Conservation (phyloP, 768 basidiomycete species). For the Mycena galericulata region DNA sequence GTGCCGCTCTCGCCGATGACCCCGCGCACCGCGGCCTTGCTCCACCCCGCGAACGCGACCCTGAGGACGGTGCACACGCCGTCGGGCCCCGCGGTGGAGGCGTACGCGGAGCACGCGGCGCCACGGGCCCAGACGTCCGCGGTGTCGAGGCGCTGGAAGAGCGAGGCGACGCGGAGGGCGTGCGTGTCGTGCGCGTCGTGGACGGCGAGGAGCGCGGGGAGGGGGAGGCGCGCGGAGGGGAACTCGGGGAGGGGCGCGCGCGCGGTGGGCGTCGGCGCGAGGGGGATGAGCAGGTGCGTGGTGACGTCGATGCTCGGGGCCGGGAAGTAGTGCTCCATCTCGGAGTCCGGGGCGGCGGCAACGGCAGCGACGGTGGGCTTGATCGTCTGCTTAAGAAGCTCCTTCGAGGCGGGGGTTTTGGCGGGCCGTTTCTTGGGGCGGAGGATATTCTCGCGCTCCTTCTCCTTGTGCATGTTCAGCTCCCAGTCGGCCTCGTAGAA, state of each 20-base stretch:
- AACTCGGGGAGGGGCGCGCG: constrained; percentile 67
- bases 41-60: constrained; percentile 83
- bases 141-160: constrained; percentile 79
- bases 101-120: constrained; percentile 72
- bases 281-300: constrained; percentile 79
- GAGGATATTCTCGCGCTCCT: constrained; percentile 52
- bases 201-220: constrained; percentile 62
- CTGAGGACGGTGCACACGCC: constrained; percentile 76
- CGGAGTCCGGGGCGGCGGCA: constrained; percentile 36
- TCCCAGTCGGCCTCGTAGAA: constrained; percentile 83
- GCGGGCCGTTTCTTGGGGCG: constrained; percentile 40
- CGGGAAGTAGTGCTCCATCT: constrained; percentile 75
- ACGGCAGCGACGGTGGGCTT: constrained; percentile 26
- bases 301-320: constrained; percentile 54
- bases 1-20: constrained; percentile 78
- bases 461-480: constrained; percentile 63
- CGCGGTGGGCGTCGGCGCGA: constrained; percentile 78
- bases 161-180: constrained; percentile 69
- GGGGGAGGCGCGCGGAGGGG: constrained; percentile 56
- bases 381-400: constrained; percentile 48
- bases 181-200: constrained; percentile 69
- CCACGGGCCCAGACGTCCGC: constrained; percentile 75
- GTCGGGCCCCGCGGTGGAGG: constrained; percentile 50
- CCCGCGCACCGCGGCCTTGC: constrained; percentile 68
- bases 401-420: constrained; percentile 43